These are phyloP conservation scores for Sphagnurus paluster DNA, from an alignment of 1,284 basidiomycete species.

Conservation along the genomic window DNA sequence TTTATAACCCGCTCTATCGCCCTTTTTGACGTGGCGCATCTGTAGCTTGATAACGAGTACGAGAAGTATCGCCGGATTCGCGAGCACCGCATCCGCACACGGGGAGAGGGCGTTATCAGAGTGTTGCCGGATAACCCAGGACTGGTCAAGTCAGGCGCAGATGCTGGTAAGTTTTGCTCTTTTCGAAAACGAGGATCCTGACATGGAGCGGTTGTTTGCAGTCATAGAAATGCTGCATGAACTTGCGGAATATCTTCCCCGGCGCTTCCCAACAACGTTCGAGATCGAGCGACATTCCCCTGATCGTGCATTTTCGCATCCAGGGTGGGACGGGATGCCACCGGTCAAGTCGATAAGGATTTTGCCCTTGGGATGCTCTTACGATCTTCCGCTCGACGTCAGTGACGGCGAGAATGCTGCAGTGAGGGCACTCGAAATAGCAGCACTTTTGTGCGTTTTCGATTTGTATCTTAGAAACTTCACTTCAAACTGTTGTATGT, in stretches of 20 bases:
- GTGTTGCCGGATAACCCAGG: conserved; percentile 52
- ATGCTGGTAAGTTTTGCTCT: conserved; percentile 45
- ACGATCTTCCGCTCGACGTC: conserved; percentile 45
- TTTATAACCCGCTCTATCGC: neutral
- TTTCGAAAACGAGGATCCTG: neutral
- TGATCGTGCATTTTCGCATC: conserved; percentile 18
- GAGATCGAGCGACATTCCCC: conserved; percentile 42
- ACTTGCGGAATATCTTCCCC: conserved; percentile 63
- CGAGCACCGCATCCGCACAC: conserved; percentile 49
- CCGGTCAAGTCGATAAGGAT: conserved; percentile 57
- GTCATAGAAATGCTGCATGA: conserved; percentile 68
- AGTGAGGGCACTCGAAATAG: conserved; percentile 62
- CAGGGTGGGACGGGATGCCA: conserved; percentile 54
- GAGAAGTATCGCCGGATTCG: conserved; percentile 54
- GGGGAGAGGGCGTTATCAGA: conserved; percentile 47
- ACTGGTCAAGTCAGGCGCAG: conserved; percentile 48
- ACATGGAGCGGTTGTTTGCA: conserved; percentile 21
- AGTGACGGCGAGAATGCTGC: conserved; percentile 34
- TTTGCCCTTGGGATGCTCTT: conserved; percentile 47
- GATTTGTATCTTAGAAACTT: neutral
- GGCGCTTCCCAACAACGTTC: conserved; percentile 62
- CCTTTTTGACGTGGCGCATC: neutral
- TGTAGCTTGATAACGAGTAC: conserved; percentile 57
- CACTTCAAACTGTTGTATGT: neutral
- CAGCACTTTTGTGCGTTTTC: conserved; percentile 52